A percentile compares a stretch with the other conserved stretches of the same genome.
Evolutionary conservation across 2,329 filamentous ascomycete genomes (phyloP).

Genomic region (Cytospora chrysosperma): DNA sequence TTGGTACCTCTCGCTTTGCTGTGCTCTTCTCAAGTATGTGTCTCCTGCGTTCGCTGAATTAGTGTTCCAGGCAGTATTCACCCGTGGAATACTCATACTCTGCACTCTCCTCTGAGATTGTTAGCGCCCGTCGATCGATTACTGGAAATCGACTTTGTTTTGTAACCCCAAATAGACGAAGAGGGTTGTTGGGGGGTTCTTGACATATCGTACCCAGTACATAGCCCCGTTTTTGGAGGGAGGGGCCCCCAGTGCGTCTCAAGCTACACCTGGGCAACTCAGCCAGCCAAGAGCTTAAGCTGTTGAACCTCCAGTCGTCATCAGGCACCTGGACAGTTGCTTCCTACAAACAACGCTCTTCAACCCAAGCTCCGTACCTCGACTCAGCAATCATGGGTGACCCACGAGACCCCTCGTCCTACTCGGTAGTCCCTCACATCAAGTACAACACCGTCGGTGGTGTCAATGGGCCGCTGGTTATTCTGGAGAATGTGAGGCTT

Average conservation of each 20-base stretch:
- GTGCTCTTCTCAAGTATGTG: neutral
- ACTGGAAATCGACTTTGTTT: neutral
- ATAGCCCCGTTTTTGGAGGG: neutral
- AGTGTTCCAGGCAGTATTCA: too few relatives aligned
- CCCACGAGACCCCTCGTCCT: constrained; percentile 56
- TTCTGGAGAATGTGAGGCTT: constrained; percentile 76
- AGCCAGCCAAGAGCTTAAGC: neutral
- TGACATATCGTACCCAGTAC: constrained; percentile 15
- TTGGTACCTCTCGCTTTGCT: neutral
- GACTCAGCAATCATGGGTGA: constrained; percentile 47
- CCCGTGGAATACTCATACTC: neutral
- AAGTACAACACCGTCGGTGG: constrained; percentile 98
- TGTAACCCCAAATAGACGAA: neutral
- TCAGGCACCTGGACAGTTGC: constrained; percentile 3
- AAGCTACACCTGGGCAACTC: neutral
- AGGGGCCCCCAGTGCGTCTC: neutral
- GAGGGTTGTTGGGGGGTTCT: constrained; percentile 1
- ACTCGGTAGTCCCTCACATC: constrained; percentile 62
- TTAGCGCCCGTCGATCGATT: too few relatives aligned
- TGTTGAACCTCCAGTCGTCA: constrained; percentile 19
- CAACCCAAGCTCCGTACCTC: constrained; percentile 3
- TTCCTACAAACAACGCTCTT: neutral
- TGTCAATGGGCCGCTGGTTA: constrained; percentile 96
- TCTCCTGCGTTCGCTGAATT: neutral
- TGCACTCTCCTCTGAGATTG: neutral